These are phyloP conservation scores for Prunus mongolica DNA, from an alignment of 306 rosid genomes.

Conservation along the genomic window DNA sequence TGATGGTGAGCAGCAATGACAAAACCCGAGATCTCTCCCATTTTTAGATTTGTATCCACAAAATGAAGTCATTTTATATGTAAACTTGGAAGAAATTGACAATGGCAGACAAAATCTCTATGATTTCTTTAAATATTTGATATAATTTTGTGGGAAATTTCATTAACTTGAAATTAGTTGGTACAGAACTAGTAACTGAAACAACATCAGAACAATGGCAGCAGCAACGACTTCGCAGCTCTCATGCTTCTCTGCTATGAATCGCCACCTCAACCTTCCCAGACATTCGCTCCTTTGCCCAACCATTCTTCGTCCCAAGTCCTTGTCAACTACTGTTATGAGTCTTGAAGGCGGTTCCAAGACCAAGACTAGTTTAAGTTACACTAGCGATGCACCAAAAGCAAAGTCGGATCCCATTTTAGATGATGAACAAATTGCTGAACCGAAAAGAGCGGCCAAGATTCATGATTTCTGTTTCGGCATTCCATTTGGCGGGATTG, in stretches of 20 bases:
- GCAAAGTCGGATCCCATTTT: slow-evolving; percentile 29
- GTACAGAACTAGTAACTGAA: neutral
- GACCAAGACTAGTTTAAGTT: slow-evolving; percentile 36
- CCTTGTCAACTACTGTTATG: slow-evolving; percentile 31
- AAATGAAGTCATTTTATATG: neutral
- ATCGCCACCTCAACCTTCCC: slow-evolving; percentile 35
- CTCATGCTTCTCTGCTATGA: slow-evolving; percentile 46
- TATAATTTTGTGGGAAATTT: neutral
- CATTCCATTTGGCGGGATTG: slow-evolving; percentile 90
- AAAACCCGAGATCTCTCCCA: neutral
- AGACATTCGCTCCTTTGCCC: slow-evolving; percentile 29
- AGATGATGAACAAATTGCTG: slow-evolving; percentile 28
- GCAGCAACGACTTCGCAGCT: slow-evolving; percentile 52
- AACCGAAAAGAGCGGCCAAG: slow-evolving; percentile 54
- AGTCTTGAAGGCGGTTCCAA: slow-evolving; percentile 52
- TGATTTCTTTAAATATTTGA: neutral
- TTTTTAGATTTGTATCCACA: neutral
- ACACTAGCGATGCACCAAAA: slow-evolving; percentile 19
- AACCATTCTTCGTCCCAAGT: slow-evolving; percentile 41
- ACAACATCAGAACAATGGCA: slow-evolving; percentile 1
- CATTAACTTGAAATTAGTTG: neutral
- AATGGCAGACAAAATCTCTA: neutral
- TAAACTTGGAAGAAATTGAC: neutral
- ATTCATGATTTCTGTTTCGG: slow-evolving; percentile 97
- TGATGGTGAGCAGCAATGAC: neutral